phyloP scores from a whole-genome alignment of 208 protist species.

The Angomonas deanei region DNA sequence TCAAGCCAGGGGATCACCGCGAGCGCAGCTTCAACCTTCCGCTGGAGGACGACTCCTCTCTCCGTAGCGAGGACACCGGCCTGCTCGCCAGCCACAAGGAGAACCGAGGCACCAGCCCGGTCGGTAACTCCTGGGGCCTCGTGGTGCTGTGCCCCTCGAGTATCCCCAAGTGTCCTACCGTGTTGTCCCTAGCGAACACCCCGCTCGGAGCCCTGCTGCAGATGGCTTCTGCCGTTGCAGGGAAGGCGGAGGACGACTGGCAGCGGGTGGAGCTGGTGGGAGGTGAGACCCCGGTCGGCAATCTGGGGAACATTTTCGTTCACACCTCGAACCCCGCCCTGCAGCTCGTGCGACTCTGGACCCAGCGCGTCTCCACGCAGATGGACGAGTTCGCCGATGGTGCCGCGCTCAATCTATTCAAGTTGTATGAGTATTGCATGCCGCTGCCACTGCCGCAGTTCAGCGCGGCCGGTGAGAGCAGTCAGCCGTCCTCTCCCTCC shows the following conservation, averaged over 20 bases:
- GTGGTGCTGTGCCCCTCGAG: background rate
- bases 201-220: background rate
- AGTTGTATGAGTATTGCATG: slow-evolving; percentile 1
- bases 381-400: background rate
- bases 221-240: background rate
- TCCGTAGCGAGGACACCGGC: background rate
- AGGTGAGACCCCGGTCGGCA: background rate
- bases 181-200: background rate
- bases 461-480: background rate
- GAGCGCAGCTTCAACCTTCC: background rate
- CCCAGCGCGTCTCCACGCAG: background rate
- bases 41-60: background rate
- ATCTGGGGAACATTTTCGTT: slow-evolving; percentile 7
- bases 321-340: background rate
- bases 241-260: background rate
- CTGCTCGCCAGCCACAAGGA: background rate
- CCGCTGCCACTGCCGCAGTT: background rate
- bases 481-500: background rate
- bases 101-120: background rate
- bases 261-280: background rate
- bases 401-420: background rate
- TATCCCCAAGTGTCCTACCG: background rate
- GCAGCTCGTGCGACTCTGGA: background rate
- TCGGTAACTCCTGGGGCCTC: background rate
- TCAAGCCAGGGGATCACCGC: background rate